Base-by-base conservation (phyloP, 2,329 filamentous ascomycete species). In the Trichophyton rubrum region DNA sequence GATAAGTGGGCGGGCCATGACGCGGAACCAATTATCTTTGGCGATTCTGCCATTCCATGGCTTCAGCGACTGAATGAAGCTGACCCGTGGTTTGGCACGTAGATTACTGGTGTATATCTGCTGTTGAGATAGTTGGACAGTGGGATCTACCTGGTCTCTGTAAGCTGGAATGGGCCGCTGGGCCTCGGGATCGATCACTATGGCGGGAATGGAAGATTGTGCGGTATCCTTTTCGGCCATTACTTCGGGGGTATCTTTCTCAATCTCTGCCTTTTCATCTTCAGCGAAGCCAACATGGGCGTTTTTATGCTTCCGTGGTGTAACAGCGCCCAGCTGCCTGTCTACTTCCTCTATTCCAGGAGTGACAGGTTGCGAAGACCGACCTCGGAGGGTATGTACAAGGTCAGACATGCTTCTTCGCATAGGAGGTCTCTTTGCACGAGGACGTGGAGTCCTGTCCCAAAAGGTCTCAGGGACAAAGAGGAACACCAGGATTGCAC, bases 401-500 rank as follows among this genome's bases (percentile, higher is more conserved):
- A 75, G 62, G 49, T 73, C 72, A 1, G 74, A 75, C 33, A 75
- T 67, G 33, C 68, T 74, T 5, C 71, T 69, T 24, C 70, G 68
- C 24, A 69, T 60, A 24, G 67, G 66, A 3, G 73, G 72, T 59
- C 73, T 70, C 66, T 74, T 75, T 53, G 75, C 71, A 35, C 80
- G 76, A 20, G 73, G 73, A 33, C 76, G 74, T 7, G 91, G 90
- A 1, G 87, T 86, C 56, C 92, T 81, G 72, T 96, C 90, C 92
- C 92, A 97, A 66, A 96, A 96, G 0, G 90, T 96, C 74, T 97
- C 92, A 0, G 92, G 92, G 0, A 96, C 89, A 67, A 96, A 95
- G 62, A 96, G 79, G 71, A 95, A 96, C 1, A 97, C 79, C 2
- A 95, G 75, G 20, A 83, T 71, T 41, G 85, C 80, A 62, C 85